Conservation (phyloP, 2,329 filamentous ascomycete genomes). For the Verticillium alfalfae region DNA sequence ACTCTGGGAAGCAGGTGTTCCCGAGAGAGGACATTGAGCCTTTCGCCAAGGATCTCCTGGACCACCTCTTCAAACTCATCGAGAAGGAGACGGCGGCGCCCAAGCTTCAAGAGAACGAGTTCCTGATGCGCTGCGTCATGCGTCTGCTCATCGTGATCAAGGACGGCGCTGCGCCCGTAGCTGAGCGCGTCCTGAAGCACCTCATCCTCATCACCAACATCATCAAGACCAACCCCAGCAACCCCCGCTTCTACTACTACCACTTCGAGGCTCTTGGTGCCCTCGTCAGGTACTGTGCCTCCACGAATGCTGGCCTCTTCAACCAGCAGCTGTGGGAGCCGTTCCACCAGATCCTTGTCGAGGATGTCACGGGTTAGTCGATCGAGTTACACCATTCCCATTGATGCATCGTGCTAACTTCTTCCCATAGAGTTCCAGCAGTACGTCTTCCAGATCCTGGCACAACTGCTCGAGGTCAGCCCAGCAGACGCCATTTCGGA, state of each 20-base stretch:
- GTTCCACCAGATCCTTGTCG: constrained; percentile 73
- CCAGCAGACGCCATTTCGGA: constrained; percentile 71
- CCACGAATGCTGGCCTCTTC: constrained; percentile 63
- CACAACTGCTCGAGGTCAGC: constrained; percentile 82
- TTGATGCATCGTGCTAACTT: constrained; percentile 19
- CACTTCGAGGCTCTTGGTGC: constrained; percentile 94
- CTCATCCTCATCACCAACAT: constrained; percentile 85
- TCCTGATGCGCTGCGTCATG: constrained; percentile 98
- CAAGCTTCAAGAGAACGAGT: constrained; percentile 98
- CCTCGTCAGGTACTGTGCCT: constrained; percentile 70
- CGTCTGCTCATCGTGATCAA: constrained; percentile 90
- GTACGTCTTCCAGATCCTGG: constrained; percentile 93
- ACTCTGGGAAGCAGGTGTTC: constrained; percentile 72
- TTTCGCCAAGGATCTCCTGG: constrained; percentile 77
- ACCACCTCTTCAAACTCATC: constrained; percentile 87
- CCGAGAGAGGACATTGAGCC: constrained; percentile 71
- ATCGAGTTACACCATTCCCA: not conserved
- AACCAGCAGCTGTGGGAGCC: constrained; percentile 78
- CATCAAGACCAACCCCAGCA: constrained; percentile 92
- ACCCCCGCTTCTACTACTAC: constrained; percentile 97
- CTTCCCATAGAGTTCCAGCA: constrained; percentile 73
- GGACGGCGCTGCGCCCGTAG: constrained; percentile 68
- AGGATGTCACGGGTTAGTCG: constrained; percentile 69
- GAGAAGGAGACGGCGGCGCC: constrained; percentile 78
- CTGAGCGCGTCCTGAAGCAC: constrained; percentile 75